Base-by-base conservation (phyloP, 2,329 filamentous ascomycete species). In the Pseudocercospora musae region DNA sequence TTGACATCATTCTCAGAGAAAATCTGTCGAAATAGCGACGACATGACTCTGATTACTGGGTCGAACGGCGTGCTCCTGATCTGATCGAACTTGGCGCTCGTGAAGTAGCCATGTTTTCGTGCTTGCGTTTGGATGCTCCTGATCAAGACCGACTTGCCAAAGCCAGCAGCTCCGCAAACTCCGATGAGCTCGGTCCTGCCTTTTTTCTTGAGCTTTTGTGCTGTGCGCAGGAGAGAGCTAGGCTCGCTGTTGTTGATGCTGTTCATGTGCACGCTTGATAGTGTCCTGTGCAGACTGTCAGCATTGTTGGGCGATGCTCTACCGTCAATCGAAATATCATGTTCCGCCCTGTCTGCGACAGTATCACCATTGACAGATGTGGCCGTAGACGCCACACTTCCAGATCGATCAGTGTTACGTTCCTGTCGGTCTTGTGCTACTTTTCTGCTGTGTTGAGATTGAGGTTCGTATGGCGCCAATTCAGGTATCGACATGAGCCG, bases 1-100 rank as follows among this genome's bases (percentile, higher is more conserved):
- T 77, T 80, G 15, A 88, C 82, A 72, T 88, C 85, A 37, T 83
- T 81, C 70, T 88, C 86, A 0, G 85, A 87, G 69, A 88, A 88
- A 6, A 88, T 87, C 65, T 88, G 86, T 25, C 85, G 81, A 60
- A 88, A 83, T 18, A 88, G 75, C 40, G 83, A 85, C 6, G 83
- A 83, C 76, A 88, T 79, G n/a, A 86, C 77, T 63, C 81, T 82
- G 18, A 87, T 77, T 40, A 87, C 80, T 0, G 86, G 84, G 59
- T 87, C 86, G 65, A 87, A 88, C 0, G 86, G 86, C 4, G 84
- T 80, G 58, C 81, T 81, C 66, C 82, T 82, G 18, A 84, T 80
- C 57, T 83, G 80, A 66, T 88, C 86, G 59, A 88, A 85, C 66
- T 84, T 85, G 25, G 84, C 81, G 52, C 82, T 81, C 0, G 84